phyloP scores from a whole-genome alignment of 2,329 filamentous ascomycete genomes.

The Arthrobotrys musiformis region DNA sequence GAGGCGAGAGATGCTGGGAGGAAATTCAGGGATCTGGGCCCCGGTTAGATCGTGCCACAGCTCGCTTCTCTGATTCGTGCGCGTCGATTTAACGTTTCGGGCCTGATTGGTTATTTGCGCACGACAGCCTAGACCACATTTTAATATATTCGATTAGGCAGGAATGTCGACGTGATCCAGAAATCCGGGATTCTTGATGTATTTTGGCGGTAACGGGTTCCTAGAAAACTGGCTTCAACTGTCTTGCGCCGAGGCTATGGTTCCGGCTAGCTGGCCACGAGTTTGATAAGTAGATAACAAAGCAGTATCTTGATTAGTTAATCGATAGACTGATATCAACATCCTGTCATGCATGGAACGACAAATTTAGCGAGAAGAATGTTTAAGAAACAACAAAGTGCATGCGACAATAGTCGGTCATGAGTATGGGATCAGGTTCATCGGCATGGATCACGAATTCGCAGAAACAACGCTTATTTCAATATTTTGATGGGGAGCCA shows the following conservation, averaged over 20 bases:
- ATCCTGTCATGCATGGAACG: neutral
- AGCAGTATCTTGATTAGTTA: neutral
- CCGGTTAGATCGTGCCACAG: slow-evolving; percentile 7
- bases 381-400: no score
- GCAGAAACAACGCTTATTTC: neutral
- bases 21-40: neutral
- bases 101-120: neutral
- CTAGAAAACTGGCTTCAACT: neutral
- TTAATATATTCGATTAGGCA: neutral
- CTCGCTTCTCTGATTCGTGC: slow-evolving; percentile 22
- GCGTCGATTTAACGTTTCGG: neutral
- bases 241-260: neutral
- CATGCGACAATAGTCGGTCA: neutral
- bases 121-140: neutral
- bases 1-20: neutral
- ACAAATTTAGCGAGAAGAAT: neutral
- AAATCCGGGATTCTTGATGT: neutral
- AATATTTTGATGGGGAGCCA: neutral
- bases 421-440: no score
- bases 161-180: neutral
- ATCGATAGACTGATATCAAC: no score
- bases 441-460: neutral
- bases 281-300: neutral
- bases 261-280: neutral
- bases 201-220: neutral